Evolutionary conservation across 2,329 filamentous ascomycete species (phyloP).

Genomic region (Colletotrichum somersetense): DNA sequence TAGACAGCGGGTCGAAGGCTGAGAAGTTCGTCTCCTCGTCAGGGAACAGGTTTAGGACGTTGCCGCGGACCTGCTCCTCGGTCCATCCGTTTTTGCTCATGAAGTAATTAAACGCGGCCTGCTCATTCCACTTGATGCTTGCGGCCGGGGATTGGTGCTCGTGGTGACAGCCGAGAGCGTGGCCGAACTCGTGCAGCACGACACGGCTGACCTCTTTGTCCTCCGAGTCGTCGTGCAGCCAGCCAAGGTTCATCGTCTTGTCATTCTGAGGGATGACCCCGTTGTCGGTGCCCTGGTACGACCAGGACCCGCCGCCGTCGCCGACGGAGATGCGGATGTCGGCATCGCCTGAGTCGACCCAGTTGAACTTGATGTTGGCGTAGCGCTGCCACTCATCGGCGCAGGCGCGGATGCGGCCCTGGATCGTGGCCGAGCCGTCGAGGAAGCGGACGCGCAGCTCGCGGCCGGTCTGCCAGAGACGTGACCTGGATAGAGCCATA

Average conservation of each 20-base stretch:
- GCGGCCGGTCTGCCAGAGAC: no score
- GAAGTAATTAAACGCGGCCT: constrained; percentile 43
- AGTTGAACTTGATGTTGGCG: constrained; percentile 41
- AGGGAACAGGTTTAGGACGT: constrained; percentile 18
- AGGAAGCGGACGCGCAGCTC: no score
- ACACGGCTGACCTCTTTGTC: constrained; percentile 42
- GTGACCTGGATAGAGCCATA: no score
- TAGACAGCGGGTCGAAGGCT: constrained; percentile 42
- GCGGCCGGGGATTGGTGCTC: constrained; percentile 46
- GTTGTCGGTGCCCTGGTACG: constrained; percentile 36
- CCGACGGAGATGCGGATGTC: constrained; percentile 40
- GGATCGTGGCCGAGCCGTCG: no score
- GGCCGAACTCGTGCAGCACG: constrained; percentile 48
- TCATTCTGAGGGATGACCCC: constrained; percentile 6
- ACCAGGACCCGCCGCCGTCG: constrained; percentile 27
- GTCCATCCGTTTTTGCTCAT: constrained; percentile 16
- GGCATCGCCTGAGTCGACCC: constrained; percentile 31
- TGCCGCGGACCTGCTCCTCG: constrained; percentile 10
- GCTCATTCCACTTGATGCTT: constrained; percentile 46
- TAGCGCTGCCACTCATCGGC: constrained; percentile 34
- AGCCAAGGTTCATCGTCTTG: constrained; percentile 47
- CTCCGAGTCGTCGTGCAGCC: constrained; percentile 42
- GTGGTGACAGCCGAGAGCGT: constrained; percentile 48
- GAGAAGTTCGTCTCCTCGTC: constrained; percentile 28
- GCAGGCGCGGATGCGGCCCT: no score